These are phyloP conservation scores for Boletus insuetus DNA, from an alignment of 768 basidiomycete genomes.

Conservation along the genomic window DNA sequence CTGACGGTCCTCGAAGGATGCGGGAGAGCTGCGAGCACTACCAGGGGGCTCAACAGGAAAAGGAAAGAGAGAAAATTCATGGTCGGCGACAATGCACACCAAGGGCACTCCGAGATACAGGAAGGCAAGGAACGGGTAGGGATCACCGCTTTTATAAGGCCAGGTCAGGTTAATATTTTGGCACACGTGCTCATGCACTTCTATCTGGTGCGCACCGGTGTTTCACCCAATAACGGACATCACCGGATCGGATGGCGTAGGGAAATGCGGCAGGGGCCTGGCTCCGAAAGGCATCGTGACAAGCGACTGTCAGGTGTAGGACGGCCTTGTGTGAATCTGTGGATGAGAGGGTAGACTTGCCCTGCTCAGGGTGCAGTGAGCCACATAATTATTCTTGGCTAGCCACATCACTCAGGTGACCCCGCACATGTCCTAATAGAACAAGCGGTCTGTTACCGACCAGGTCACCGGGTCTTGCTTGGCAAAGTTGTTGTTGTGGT, in stretches of 20 bases:
- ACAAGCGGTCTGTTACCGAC: too few species aligned
- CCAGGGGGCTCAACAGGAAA: constrained; percentile 31
- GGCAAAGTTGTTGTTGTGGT: too few species aligned
- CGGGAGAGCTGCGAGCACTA: constrained; percentile 23
- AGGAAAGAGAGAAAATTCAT: constrained; percentile 37
- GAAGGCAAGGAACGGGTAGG: not conserved
- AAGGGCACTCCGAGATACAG: not conserved
- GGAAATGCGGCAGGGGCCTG: not conserved
- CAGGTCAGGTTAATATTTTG: not conserved
- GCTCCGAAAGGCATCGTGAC: not conserved
- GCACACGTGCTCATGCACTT: constrained; percentile 16
- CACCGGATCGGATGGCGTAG: not conserved
- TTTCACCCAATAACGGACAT: constrained; percentile 3
- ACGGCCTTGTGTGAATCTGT: too few species aligned
- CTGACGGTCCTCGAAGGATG: constrained; percentile 31
- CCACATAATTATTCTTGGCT: too few species aligned
- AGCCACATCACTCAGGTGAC: too few species aligned
- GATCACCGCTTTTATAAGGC: constrained; percentile 17
- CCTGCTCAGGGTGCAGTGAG: too few species aligned
- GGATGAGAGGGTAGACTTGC: too few species aligned
- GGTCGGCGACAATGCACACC: constrained; percentile 19
- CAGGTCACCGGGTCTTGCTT: too few species aligned
- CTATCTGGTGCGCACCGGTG: not conserved
- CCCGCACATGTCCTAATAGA: too few species aligned
- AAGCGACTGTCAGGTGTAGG: too few species aligned